Percentiles rank a stretch among this genome's conserved stretches.
Evolutionary conservation across 169 alveolate species (phyloP).

Genomic region (Eimeria necatrix): DNA sequence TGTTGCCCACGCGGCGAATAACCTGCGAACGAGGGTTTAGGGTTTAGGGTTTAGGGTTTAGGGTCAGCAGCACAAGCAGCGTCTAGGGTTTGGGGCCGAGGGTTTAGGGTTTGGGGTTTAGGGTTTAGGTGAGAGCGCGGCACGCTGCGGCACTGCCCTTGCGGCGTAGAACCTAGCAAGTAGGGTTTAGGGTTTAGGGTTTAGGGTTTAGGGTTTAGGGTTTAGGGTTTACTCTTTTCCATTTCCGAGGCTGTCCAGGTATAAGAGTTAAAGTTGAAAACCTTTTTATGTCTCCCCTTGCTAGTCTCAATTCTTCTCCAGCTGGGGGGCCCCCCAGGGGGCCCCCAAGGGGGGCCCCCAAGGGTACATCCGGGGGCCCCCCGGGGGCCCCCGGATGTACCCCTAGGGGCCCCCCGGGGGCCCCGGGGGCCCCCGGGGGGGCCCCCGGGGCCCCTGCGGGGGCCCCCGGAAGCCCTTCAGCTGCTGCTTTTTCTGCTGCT

Average conservation of each 20-base stretch:
- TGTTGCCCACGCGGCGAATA: conserved; percentile 62
- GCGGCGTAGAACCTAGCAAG: neutral
- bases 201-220: too few relatives aligned
- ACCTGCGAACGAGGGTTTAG: neutral
- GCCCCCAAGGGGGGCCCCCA: too few relatives aligned
- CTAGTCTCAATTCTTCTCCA: conserved; percentile 8
- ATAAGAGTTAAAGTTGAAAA: conserved; percentile 9
- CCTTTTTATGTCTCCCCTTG: conserved; percentile 50
- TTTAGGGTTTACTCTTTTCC: conserved; percentile 25
- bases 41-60: conserved; percentile 40
- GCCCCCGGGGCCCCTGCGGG: neutral
- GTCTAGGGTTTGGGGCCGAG: neutral
- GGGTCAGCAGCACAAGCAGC: neutral
- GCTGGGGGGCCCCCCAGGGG: neutral
- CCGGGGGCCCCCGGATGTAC: too few relatives aligned
- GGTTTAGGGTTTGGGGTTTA: neutral
- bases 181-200: neutral
- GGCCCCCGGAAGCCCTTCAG: neutral
- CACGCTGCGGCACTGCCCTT: neutral
- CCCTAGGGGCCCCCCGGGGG: neutral
- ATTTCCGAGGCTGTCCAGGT: conserved; percentile 64
- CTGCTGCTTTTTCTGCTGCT: conserved; percentile 39
- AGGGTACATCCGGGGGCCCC: too few relatives aligned
- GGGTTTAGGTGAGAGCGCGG: too few relatives aligned
- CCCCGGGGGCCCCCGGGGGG: too few relatives aligned